These are phyloP conservation scores for Calonectria leucothoes DNA, from an alignment of 2,329 filamentous ascomycete species.

Conservation along the genomic window DNA sequence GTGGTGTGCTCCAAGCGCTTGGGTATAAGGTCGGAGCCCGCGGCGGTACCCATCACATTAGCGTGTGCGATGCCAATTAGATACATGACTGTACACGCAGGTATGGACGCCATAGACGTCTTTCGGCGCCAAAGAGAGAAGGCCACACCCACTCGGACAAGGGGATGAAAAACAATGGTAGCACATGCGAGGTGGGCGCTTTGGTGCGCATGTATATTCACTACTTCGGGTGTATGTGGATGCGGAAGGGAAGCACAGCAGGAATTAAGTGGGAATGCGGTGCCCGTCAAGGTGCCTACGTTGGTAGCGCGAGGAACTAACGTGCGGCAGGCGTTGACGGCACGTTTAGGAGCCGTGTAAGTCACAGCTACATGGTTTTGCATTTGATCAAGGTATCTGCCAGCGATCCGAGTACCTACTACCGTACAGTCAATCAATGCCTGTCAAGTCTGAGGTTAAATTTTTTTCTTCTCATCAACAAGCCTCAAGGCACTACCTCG, in stretches of 20 bases:
- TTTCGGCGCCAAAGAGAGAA: neutral
- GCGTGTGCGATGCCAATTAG: neutral
- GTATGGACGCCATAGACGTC: neutral
- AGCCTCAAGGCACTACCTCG: neutral
- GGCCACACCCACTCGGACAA: conserved; percentile 14
- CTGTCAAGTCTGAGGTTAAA: neutral
- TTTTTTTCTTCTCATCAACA: neutral
- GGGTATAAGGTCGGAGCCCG: neutral
- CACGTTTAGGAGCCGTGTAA: conserved; percentile 10
- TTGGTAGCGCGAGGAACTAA: conserved; percentile 14
- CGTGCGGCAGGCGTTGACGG: conserved; percentile 17
- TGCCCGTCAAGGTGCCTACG: conserved; percentile 20
- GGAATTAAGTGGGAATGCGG: conserved; percentile 16
- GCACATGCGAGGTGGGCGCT: neutral
- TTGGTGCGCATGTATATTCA: conserved; percentile 2
- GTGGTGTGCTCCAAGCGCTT: conserved; percentile 15
- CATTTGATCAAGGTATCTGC: neutral
- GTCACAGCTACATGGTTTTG: conserved; percentile 6
- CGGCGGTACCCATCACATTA: neutral
- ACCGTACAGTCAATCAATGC: neutral
- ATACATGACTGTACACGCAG: neutral
- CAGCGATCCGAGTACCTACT: neutral
- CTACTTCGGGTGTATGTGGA: conserved; percentile 11
- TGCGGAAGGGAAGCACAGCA: neutral
- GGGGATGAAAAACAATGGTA: neutral